Conservation (phyloP, 164 flowering plant species). For the Vitis rupestris region DNA sequence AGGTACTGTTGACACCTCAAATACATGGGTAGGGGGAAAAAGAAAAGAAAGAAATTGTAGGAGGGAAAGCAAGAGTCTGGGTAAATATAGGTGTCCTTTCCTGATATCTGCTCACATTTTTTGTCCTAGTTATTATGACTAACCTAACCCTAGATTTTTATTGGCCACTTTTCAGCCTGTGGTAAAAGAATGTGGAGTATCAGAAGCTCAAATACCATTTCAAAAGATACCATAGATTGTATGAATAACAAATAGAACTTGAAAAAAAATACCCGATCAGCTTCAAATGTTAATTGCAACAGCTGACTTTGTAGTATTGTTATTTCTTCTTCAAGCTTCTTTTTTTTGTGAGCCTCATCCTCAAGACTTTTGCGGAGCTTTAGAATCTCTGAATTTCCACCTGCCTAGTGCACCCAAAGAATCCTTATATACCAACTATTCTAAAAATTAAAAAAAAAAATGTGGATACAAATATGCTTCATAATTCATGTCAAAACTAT, state of each 20-base stretch:
- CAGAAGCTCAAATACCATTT: too few relatives aligned
- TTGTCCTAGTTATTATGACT: not conserved
- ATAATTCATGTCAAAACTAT: constrained; percentile 14
- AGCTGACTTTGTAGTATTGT: constrained; percentile 66
- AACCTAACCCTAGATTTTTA: not conserved
- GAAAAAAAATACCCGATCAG: constrained; percentile 71
- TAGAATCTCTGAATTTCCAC: constrained; percentile 55
- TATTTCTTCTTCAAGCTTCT: constrained; percentile 87
- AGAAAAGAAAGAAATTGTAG: too few relatives aligned
- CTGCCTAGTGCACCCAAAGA: constrained; percentile 47
- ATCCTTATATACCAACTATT: not conserved
- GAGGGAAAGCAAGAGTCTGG: not conserved
- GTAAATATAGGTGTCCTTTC: not conserved
- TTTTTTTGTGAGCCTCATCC: constrained; percentile 68
- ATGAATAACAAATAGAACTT: not conserved
- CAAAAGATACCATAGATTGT: not conserved
- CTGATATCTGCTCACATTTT: not conserved
- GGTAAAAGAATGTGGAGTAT: not conserved
- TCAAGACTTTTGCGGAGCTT: constrained; percentile 64
- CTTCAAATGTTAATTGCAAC: constrained; percentile 79
- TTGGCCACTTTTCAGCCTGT: not conserved
- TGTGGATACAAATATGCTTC: too few relatives aligned
- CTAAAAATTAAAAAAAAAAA: not conserved
- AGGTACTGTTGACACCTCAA: too few relatives aligned
- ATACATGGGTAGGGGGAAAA: too few relatives aligned